phyloP scores from a whole-genome alignment of 768 basidiomycete genomes.

The Gymnopilus dilepis region DNA sequence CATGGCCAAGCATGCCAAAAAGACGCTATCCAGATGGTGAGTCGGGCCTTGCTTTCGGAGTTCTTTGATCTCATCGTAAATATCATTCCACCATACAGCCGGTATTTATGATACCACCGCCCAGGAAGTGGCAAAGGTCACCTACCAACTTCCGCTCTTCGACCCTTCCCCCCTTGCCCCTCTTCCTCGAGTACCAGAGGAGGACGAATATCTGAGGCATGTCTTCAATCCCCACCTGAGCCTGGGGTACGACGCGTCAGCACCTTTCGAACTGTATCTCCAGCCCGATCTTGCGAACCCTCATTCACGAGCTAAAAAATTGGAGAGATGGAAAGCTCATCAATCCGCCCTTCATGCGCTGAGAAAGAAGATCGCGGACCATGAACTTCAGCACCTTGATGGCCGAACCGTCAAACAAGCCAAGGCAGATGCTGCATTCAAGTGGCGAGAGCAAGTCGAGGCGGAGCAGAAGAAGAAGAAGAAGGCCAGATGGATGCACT shows the following conservation, averaged over 20 bases:
- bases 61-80: not conserved
- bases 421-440: slow-evolving; percentile 75
- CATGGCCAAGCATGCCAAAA: slow-evolving; percentile 69
- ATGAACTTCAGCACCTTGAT: slow-evolving; percentile 59
- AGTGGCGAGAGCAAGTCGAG: slow-evolving; percentile 66
- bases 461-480: slow-evolving; percentile 62
- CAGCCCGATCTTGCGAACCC: slow-evolving; percentile 79
- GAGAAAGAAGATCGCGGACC: slow-evolving; percentile 56
- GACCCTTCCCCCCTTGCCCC: slow-evolving; percentile 40
- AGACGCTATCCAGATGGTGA: slow-evolving; percentile 49
- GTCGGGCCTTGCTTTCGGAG: slow-evolving; percentile 18
- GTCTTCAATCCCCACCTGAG: slow-evolving; percentile 60
- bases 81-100: slow-evolving; percentile 40
- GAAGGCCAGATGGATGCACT: slow-evolving; percentile 62
- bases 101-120: slow-evolving; percentile 66
- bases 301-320: slow-evolving; percentile 83
- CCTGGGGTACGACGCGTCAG: slow-evolving; percentile 50
- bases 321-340: slow-evolving; percentile 72
- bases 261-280: slow-evolving; percentile 71
- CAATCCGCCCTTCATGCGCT: slow-evolving; percentile 52
- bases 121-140: slow-evolving; percentile 67
- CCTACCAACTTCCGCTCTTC: slow-evolving; percentile 69
- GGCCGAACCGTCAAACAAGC: slow-evolving; percentile 69
- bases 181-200: slow-evolving; percentile 48
- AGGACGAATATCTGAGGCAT: slow-evolving; percentile 60